Evolutionary conservation across 2,329 filamentous ascomycete species (phyloP).

Genomic region (Pyrenophora seminiperda): DNA sequence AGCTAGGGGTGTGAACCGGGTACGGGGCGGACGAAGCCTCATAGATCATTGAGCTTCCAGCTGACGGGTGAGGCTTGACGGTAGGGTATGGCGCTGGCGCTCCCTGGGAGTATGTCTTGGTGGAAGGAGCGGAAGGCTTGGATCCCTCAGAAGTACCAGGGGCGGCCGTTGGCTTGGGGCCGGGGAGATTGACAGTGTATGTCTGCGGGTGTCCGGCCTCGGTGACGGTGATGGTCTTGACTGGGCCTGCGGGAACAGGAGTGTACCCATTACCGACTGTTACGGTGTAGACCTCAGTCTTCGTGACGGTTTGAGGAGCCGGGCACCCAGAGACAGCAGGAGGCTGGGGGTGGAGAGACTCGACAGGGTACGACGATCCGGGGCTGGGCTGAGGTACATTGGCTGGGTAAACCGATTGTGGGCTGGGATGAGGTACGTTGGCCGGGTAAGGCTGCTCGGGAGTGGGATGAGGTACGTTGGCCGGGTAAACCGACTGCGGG

Average conservation of each 20-base stretch:
- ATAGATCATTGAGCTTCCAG: constrained; percentile 9
- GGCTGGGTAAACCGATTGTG: constrained; percentile 7
- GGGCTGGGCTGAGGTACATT: neutral
- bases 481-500: neutral
- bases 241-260: constrained; percentile 10
- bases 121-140: constrained; percentile 15
- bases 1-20: constrained; percentile 19
- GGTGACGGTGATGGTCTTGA: neutral
- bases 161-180: constrained; percentile 12
- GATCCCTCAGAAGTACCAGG: constrained; percentile 9
- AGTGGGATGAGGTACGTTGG: neutral
- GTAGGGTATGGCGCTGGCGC: neutral
- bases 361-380: constrained; percentile 4
- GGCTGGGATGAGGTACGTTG: neutral
- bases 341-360: constrained; percentile 14
- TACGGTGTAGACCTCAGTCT: constrained; percentile 32
- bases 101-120: neutral
- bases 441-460: neutral
- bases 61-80: neutral
- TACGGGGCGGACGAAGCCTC: constrained; percentile 25
- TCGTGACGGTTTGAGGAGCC: constrained; percentile 34
- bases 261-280: constrained; percentile 9
- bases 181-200: constrained; percentile 5
- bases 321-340: constrained; percentile 28
- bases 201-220: too few relatives aligned